These are phyloP conservation scores for Xylariaceae sp. DNA, from an alignment of 2,329 filamentous ascomycete species.

Conservation along the genomic window DNA sequence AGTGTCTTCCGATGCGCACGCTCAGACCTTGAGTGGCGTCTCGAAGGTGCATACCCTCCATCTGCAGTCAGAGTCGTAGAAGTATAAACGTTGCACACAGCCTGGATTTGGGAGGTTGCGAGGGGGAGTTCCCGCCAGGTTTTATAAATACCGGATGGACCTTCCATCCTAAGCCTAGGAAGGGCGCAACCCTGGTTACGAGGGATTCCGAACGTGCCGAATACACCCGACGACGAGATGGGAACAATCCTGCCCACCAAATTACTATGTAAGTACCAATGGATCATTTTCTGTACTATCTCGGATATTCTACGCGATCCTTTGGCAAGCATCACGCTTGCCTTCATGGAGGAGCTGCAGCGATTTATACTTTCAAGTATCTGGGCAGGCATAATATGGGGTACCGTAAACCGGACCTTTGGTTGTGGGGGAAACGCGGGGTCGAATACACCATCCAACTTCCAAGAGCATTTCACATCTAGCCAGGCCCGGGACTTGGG, in stretches of 20 bases:
- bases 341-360: no score
- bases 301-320: no score
- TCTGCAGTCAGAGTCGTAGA: background rate
- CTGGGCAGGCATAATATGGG: conserved; percentile 3
- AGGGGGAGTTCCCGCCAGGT: background rate
- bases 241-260: no score
- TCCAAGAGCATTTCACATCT: background rate
- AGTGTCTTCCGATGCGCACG: background rate
- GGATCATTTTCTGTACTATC: no score
- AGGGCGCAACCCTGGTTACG: no score
- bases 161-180: background rate
- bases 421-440: conserved; percentile 13
- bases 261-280: no score
- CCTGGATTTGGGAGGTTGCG: no score
- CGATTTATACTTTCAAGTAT: no score
- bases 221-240: background rate
- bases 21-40: background rate
- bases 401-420: conserved; percentile 8
- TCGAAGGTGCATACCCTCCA: background rate
- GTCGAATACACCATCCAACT: conserved; percentile 2
- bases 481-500: background rate
- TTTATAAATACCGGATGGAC: background rate
- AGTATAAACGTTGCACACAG: background rate
- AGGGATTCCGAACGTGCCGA: no score
- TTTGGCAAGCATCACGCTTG: no score